phyloP scores from a whole-genome alignment of 139 green algal species.

The Astrephomene gubernaculifera region DNA sequence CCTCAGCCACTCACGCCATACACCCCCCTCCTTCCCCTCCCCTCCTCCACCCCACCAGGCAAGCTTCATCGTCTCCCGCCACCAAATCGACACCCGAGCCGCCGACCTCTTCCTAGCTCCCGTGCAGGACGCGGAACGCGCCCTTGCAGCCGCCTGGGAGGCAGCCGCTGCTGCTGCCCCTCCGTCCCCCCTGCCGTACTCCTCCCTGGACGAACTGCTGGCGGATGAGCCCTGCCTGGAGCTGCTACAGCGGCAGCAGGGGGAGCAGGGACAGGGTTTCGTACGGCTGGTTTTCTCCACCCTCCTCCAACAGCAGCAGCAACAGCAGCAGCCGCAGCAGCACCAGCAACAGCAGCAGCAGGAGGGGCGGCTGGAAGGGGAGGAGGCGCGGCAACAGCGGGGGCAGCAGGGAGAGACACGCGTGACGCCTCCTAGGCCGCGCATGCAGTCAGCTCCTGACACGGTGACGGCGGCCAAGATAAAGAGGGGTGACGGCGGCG shows the following conservation, averaged over 20 bases:
- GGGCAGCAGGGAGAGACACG: not conserved
- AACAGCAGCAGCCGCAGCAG: not conserved
- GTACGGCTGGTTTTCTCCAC: too few relatives aligned
- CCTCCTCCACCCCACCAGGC: too few relatives aligned
- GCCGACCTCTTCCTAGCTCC: too few relatives aligned
- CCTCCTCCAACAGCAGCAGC: not conserved
- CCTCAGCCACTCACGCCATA: too few relatives aligned
- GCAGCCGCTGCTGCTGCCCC: not conserved
- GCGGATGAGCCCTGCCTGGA: not conserved
- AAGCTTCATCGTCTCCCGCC: too few relatives aligned
- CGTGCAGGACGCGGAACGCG: not conserved
- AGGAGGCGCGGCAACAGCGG: not conserved
- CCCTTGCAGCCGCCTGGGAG: too few relatives aligned
- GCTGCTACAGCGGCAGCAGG: not conserved
- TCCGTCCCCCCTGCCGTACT: not conserved
- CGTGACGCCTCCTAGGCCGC: too few relatives aligned
- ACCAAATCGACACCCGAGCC: too few relatives aligned
- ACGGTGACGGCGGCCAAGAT: not conserved
- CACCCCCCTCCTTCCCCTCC: too few relatives aligned
- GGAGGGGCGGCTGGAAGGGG: not conserved
- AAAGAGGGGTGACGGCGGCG: not conserved
- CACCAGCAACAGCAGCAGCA: not conserved
- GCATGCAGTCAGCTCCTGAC: too few relatives aligned
- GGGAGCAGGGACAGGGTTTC: not conserved
- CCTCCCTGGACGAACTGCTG: not conserved